These are phyloP conservation scores for Anacardium occidentale DNA, from an alignment of 345 rosid species.

Conservation along the genomic window DNA sequence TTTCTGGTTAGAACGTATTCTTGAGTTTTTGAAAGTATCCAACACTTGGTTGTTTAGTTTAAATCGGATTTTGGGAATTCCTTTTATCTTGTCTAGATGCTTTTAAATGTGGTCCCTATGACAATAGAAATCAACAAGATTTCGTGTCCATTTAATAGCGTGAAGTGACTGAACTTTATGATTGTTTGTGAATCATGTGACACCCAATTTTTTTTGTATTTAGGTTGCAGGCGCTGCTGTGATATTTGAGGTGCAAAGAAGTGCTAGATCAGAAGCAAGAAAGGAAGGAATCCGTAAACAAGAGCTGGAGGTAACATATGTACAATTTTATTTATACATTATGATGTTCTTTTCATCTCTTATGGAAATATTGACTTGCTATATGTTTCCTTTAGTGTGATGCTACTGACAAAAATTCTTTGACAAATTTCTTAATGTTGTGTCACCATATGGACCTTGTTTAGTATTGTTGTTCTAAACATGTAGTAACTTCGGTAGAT, in stretches of 20 bases:
- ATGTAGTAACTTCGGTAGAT: background rate
- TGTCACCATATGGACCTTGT: background rate
- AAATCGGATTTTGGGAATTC: background rate
- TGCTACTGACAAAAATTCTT: background rate
- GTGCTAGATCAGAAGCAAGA: constrained; percentile 82
- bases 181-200: constrained; percentile 14
- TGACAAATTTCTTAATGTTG: constrained; percentile 7
- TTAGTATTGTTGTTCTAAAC: background rate
- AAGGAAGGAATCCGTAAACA: constrained; percentile 73
- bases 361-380: background rate
- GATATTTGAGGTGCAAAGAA: constrained; percentile 86
- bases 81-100: background rate
- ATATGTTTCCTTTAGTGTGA: background rate
- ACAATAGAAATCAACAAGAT: background rate
- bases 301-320: constrained; percentile 59
- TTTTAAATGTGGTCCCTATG: background rate
- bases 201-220: constrained; percentile 14
- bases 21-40: too few species aligned
- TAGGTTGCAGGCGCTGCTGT: constrained; percentile 84
- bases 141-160: constrained; percentile 15
- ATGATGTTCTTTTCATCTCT: background rate
- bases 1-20: background rate
- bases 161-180: background rate
- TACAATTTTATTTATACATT: constrained; percentile 11
- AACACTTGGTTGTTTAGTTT: too few species aligned